Evolutionary conservation across 148 eudicot species (phyloP).

Genomic region (Diospyros lotus): DNA sequence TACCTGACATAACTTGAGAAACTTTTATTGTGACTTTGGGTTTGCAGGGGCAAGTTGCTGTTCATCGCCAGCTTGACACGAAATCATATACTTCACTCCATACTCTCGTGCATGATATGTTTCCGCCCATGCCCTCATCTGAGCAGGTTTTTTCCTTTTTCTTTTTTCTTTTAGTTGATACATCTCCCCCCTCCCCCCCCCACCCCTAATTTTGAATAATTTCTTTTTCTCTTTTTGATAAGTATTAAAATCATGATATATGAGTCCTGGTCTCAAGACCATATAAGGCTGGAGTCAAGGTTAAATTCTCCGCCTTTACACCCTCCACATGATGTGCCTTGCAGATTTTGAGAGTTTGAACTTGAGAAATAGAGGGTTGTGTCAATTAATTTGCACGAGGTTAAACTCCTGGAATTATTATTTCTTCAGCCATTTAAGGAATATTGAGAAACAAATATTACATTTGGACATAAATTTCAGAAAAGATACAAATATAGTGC

Average conservation of each 20-base stretch:
- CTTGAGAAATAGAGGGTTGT: not conserved
- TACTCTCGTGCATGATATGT: constrained; percentile 75
- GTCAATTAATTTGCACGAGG: no score
- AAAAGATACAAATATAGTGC: no score
- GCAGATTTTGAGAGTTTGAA: not conserved
- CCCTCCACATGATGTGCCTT: not conserved
- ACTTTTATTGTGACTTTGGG: constrained; percentile 7
- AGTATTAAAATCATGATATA: not conserved
- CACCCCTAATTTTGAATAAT: not conserved
- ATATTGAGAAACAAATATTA: no score
- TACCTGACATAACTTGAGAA: not conserved
- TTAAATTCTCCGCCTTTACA: not conserved
- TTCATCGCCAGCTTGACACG: constrained; percentile 59
- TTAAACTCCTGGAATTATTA: no score
- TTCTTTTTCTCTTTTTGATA: not conserved
- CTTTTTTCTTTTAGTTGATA: not conserved
- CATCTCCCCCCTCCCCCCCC: not conserved
- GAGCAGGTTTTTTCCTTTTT: constrained; percentile 58
- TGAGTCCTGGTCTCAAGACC: not conserved
- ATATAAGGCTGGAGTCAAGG: not conserved
- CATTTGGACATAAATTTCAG: no score
- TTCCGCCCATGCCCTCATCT: constrained; percentile 53
- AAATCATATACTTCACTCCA: constrained; percentile 86
- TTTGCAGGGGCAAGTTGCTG: constrained; percentile 79
- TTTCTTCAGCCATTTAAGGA: no score